Percentiles rank a stretch among this genome's conserved stretches.
Evolutionary conservation across 371 early-diverging fungal genomes (phyloP).

Genomic region (Mucor velutinosus): DNA sequence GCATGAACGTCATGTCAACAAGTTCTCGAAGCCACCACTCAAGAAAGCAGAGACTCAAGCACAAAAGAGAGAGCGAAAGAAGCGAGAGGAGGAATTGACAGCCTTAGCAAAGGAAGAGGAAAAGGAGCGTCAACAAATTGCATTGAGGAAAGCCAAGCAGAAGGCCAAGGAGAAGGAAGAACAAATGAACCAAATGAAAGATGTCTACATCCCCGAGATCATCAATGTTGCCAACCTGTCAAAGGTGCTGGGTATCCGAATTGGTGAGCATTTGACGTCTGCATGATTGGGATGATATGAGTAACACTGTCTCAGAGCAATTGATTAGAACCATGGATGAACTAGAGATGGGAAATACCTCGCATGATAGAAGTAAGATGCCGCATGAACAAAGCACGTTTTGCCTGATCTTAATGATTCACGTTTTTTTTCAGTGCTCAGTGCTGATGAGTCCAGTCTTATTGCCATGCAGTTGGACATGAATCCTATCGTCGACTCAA

Average conservation of each 20-base stretch:
- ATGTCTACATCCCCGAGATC: slow-evolving; percentile 82
- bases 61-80: slow-evolving; percentile 38
- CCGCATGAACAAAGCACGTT: background rate
- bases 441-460: slow-evolving; percentile 81
- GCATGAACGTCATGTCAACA: slow-evolving; percentile 31
- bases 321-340: slow-evolving; percentile 70
- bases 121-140: slow-evolving; percentile 23
- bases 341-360: slow-evolving; percentile 76
- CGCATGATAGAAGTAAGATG: slow-evolving; percentile 64
- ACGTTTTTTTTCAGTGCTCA: slow-evolving; percentile 58
- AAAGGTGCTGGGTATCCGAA: slow-evolving; percentile 73
- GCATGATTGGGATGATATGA: background rate
- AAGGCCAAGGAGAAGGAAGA: slow-evolving; percentile 30
- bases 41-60: slow-evolving; percentile 19
- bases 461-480: slow-evolving; percentile 86
- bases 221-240: slow-evolving; percentile 85
- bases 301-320: slow-evolving; percentile 40
- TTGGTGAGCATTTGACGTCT: slow-evolving; percentile 42
- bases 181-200: slow-evolving; percentile 39
- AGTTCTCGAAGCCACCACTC: slow-evolving; percentile 22
- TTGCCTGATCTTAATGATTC: background rate
- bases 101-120: slow-evolving; percentile 30
- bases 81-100: slow-evolving; percentile 35
- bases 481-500: slow-evolving; percentile 76
- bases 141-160: slow-evolving; percentile 27